Base-by-base conservation (phyloP, 2,329 filamentous ascomycete genomes). In the Fusarium sacchari region DNA sequence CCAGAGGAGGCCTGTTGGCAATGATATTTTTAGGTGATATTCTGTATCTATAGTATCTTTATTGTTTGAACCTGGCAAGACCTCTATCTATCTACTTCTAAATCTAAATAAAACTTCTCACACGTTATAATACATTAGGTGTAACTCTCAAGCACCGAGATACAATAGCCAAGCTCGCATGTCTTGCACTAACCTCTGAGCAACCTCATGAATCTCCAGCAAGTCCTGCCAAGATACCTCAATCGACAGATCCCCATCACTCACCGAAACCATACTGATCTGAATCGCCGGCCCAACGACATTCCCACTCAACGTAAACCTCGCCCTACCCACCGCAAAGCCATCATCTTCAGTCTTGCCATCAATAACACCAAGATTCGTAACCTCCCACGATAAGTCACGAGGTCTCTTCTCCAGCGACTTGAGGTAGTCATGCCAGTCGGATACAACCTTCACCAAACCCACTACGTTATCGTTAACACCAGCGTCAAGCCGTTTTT, bases 161-260 rank as follows among this genome's bases (percentile, higher is more conserved):
- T 26, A 24, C 7, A 60, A 18, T 18, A 67, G 5, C 64, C 64
- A 67, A 32, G 24, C 22, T n/a, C 32, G 20, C 1, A 67, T 4
- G 1, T 61, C 46, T 2, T 22, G n/a, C 1, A 18, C 24, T 3
- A 68, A 15, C 5, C 36, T 46, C 6, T n/a, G 15, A 3, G 47
- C 42, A 20, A 44, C 47, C 2, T 37, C 32, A 26, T 55, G 30
- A 9, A 68, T 26, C 6, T 63, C 64, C 1, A 46, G 32, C 26
- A 68, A 34, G 4, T 24, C 65, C n/a, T 68, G 65, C 65, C 65
- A 68, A 1, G 63, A 55, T 2, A 68, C 0, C 17, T 68, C 65
- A 17, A 63, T n/a, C 5, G 36, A 32, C 14, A 68, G 22, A 7
- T 53, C 24, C 0, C 56, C 56, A 4, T 24, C 56, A 22, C 44